Evolutionary conservation across 257 asterid genomes (phyloP), one percentile per base, ranked within the genome.

Genomic region (Linaria vulgaris): DNA sequence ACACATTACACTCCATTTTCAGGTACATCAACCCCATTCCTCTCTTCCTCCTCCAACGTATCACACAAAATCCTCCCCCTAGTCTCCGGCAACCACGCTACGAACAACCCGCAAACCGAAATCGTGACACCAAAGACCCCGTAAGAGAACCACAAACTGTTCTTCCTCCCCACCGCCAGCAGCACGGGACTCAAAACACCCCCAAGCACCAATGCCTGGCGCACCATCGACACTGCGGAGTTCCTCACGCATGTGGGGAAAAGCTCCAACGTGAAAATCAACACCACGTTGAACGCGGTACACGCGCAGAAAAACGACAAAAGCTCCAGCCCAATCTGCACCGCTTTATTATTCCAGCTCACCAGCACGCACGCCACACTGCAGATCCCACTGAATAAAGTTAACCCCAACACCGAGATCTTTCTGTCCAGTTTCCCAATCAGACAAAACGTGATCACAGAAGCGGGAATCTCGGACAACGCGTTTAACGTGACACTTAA

Each of bases 191-290:
- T 69, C 8, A 90, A 63, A 1, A 68, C 72, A 3, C 88, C 91
- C 5, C 91, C 87, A 9, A 83, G 22, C 31, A 83, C 80, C 71
- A 83, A 21, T 16, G 91, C 82, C 71, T 87, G 92, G 47, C 96
- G 61, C 77, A 79, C 88, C 80, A 87, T 75, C 13, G 97, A 79
- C 69, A 85, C 61, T 0, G 94, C 95, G 0, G 88, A 90, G 70
- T 85, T 90, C 70, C 97, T 69, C 19, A 87, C 87, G 21, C 83
- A 74, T 5, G 96, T 90, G 0, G 96, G 96, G 25, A 87, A 90
- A 51, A 90, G 27, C 68, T 90, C 96, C n/a, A 90, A 10, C 1
- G 86, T 71, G 76, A 77, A 85, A 0, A 87, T 79, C 73, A 82
- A 4, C 0, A 78, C 65, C 12, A 85, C 72, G 25, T 79, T 76